These are phyloP conservation scores for Boletus mariae DNA, from an alignment of 1,284 basidiomycete genomes.

Conservation along the genomic window DNA sequence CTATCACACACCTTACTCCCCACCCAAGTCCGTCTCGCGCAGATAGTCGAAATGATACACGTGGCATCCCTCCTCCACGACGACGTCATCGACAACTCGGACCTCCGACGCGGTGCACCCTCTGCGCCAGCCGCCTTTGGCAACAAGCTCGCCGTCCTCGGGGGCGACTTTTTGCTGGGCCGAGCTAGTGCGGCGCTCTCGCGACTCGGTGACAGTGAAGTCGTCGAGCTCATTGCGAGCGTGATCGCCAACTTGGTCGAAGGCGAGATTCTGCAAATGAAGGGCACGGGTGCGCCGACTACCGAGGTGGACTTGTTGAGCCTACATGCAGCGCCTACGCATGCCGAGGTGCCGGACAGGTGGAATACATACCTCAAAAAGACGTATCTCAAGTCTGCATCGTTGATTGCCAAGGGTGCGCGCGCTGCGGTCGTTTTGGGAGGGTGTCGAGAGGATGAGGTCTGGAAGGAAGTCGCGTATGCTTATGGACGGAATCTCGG, in stretches of 20 bases:
- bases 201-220: slow-evolving; percentile 82
- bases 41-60: slow-evolving; percentile 99
- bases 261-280: slow-evolving; percentile 92
- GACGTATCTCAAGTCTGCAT: slow-evolving; percentile 96
- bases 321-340: slow-evolving; percentile 20
- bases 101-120: slow-evolving; percentile 76
- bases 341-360: slow-evolving; percentile 39
- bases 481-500: slow-evolving; percentile 88
- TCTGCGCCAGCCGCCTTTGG: slow-evolving; percentile 88
- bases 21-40: slow-evolving; percentile 88
- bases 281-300: slow-evolving; percentile 30
- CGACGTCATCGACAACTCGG: slow-evolving; percentile 88
- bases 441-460: slow-evolving; percentile 76
- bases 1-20: slow-evolving; percentile 52
- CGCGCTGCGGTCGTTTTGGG: slow-evolving; percentile 88
- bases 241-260: slow-evolving; percentile 96
- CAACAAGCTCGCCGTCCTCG: slow-evolving; percentile 94
- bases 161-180: slow-evolving; percentile 93
- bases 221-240: slow-evolving; percentile 89
- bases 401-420: slow-evolving; percentile 91
- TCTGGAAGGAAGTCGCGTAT: slow-evolving; percentile 93
- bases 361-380: slow-evolving; percentile 92
- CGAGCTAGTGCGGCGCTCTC: slow-evolving; percentile 87
- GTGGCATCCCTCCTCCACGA: slow-evolving; percentile 95
- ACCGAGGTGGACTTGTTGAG: slow-evolving; percentile 19